Conservation (phyloP, 2,329 filamentous ascomycete species). For the Fusarium oxysporum region DNA sequence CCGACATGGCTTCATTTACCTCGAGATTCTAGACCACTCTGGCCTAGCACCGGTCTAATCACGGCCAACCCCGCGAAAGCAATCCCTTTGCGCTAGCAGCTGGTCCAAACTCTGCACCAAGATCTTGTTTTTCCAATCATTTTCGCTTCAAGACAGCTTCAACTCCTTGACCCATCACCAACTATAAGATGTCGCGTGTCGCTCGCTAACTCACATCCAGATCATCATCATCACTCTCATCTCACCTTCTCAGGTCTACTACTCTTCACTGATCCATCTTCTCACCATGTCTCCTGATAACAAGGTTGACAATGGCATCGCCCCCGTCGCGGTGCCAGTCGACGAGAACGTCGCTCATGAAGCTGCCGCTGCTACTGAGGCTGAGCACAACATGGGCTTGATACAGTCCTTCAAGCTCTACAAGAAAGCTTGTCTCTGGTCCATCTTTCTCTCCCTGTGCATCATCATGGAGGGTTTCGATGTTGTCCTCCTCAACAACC, state of each 20-base stretch:
- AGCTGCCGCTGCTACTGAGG: constrained; percentile 47
- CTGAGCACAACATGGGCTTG: constrained; percentile 51
- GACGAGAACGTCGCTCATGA: constrained; percentile 36
- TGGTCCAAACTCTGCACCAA: background rate
- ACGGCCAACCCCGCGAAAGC: constrained; percentile 10
- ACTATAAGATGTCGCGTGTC: constrained; percentile 18
- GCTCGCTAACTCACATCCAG: background rate
- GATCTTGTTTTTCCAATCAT: background rate
- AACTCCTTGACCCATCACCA: background rate
- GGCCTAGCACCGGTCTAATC: constrained; percentile 14
- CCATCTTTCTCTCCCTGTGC: constrained; percentile 52
- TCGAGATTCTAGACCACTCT: background rate
- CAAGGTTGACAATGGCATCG: constrained; percentile 22
- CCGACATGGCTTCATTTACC: background rate
- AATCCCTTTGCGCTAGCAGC: background rate
- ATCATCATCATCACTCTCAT: constrained; percentile 7
- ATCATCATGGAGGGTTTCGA: constrained; percentile 59
- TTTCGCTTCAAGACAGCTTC: constrained; percentile 10
- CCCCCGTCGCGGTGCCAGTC: constrained; percentile 15
- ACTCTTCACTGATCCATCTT: background rate
- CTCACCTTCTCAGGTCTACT: background rate
- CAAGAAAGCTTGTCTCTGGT: constrained; percentile 53
- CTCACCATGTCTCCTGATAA: constrained; percentile 28
- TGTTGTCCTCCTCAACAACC: constrained; percentile 52
- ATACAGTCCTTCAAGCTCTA: constrained; percentile 55